These are phyloP conservation scores for Centrapalus pauciflorus DNA, from an alignment of 129 eudicot genomes.

Conservation along the genomic window DNA sequence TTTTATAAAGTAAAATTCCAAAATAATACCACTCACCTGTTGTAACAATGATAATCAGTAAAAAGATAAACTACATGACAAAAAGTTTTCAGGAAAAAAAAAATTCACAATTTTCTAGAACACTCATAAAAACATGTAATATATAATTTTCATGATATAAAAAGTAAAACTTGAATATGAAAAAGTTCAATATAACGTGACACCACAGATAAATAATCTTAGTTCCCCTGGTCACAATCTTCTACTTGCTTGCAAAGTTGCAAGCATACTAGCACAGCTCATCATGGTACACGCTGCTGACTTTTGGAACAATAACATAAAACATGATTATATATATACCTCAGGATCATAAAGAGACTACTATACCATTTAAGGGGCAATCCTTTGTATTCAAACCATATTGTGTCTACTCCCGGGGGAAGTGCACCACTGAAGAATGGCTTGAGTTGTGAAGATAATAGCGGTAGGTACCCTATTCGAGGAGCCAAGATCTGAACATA, in stretches of 20 bases:
- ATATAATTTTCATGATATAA: background rate
- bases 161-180: background rate
- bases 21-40: background rate
- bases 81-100: background rate
- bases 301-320: slow-evolving; percentile 1
- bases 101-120: background rate
- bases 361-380: slow-evolving; percentile 94
- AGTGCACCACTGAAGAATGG: slow-evolving; percentile 86
- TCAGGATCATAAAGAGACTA: background rate
- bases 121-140: background rate
- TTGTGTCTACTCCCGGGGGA: slow-evolving; percentile 95
- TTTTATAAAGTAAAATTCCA: background rate
- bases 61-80: background rate
- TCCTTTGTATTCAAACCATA: slow-evolving; percentile 98
- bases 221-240: background rate
- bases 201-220: background rate
- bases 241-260: background rate
- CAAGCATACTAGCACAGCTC: background rate
- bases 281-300: slow-evolving; percentile 4
- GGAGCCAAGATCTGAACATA: slow-evolving; percentile 80
- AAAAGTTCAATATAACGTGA: background rate
- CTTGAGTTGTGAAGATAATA: slow-evolving; percentile 69
- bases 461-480: slow-evolving; percentile 87
- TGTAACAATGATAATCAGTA: background rate
- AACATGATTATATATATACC: background rate